phyloP scores from a whole-genome alignment of 2,329 filamentous ascomycete species.

The Aschersonia sp. region DNA sequence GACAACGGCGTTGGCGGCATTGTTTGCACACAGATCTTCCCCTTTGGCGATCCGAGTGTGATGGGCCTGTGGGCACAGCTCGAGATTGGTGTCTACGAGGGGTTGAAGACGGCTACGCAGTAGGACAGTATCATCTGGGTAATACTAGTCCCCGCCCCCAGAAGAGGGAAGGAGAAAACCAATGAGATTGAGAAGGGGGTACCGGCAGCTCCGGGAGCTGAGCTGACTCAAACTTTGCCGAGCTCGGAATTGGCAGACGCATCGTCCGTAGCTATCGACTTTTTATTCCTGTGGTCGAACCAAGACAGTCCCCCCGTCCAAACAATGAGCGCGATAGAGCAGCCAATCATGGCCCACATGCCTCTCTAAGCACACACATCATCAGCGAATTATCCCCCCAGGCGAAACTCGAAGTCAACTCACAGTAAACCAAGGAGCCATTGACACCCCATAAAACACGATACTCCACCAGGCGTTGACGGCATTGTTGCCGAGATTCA shows the following conservation, averaged over 20 bases:
- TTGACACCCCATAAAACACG: constrained; percentile 52
- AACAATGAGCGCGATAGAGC: constrained; percentile 40
- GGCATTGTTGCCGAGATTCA: constrained; percentile 55
- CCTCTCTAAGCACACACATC: constrained; percentile 28
- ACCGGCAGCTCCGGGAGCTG: too few species aligned
- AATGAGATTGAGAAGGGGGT: too few species aligned
- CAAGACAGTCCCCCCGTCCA: constrained; percentile 44
- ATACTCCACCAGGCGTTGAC: constrained; percentile 64
- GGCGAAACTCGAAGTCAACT: constrained; percentile 13
- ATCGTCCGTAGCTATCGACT: not conserved
- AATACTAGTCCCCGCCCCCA: too few species aligned
- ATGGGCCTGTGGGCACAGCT: constrained; percentile 23
- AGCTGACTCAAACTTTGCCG: too few species aligned
- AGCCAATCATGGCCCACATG: constrained; percentile 63
- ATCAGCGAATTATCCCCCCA: not conserved
- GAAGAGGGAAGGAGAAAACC: too few species aligned
- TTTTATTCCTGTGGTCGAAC: constrained; percentile 12
- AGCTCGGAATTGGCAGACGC: too few species aligned
- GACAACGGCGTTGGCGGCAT: constrained; percentile 43
- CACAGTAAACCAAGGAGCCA: constrained; percentile 51
- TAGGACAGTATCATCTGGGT: too few species aligned
- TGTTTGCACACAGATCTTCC: constrained; percentile 33
- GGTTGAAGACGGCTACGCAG: not conserved
- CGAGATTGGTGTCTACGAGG: constrained; percentile 22
- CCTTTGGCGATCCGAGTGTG: constrained; percentile 29